A percentile compares a stretch with the other conserved stretches of the same genome.
These are phyloP conservation scores for Paxillus rubicundulus DNA, from an alignment of 768 basidiomycete species.

Conservation along the genomic window DNA sequence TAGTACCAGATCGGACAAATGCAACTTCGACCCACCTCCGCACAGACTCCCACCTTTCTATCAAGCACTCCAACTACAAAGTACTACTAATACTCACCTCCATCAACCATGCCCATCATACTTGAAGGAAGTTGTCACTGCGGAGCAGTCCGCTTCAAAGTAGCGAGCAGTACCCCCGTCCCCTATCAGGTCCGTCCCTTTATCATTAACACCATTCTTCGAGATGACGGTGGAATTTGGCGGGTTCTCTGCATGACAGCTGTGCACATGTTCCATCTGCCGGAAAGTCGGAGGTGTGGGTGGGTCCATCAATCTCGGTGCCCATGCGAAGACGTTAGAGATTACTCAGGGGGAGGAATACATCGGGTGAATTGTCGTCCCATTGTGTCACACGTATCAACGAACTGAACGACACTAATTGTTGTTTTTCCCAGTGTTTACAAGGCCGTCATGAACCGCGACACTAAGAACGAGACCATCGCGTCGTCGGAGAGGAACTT, in stretches of 20 bases:
- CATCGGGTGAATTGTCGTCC: conserved; percentile 41
- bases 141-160: conserved; percentile 33
- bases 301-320: conserved; percentile 67
- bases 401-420: neutral
- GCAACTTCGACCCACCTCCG: no score
- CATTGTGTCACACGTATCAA: neutral
- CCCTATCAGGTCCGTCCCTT: conserved; percentile 53
- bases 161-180: conserved; percentile 51
- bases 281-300: conserved; percentile 67
- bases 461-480: conserved; percentile 44
- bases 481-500: conserved; percentile 61
- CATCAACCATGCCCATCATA: conserved; percentile 49
- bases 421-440: conserved; percentile 43
- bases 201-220: neutral
- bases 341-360: conserved; percentile 51
- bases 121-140: conserved; percentile 42
- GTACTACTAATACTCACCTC: no score
- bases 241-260: conserved; percentile 24
- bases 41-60: no score
- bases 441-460: conserved; percentile 59
- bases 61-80: no score
- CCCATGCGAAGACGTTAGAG: conserved; percentile 46
- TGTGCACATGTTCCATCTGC: conserved; percentile 69
- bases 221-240: no score
- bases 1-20: no score